These are phyloP conservation scores for Myochromella boudieri DNA, from an alignment of 768 basidiomycete species.

Conservation along the genomic window DNA sequence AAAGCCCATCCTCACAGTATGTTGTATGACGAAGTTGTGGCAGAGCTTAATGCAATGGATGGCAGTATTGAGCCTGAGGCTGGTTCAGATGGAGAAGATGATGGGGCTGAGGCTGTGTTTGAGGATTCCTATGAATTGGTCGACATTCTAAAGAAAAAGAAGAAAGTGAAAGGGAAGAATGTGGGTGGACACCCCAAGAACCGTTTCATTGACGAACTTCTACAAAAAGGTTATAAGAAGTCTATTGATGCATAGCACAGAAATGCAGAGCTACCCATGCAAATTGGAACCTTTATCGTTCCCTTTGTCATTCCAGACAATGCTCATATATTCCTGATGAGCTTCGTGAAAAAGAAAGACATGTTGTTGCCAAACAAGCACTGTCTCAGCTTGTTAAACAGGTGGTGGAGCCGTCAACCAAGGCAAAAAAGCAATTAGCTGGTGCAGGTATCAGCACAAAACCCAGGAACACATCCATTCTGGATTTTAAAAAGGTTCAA, in stretches of 20 bases:
- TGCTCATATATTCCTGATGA: background rate
- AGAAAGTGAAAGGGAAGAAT: background rate
- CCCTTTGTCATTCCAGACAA: background rate
- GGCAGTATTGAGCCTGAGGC: no score
- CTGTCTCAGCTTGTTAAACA: no score
- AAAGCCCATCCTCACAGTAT: no score
- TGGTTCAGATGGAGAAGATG: background rate
- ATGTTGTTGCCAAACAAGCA: no score
- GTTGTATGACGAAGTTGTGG: no score
- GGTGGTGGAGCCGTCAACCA: no score
- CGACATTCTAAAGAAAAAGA: background rate
- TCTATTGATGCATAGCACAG: conserved; percentile 3
- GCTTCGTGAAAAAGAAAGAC: background rate
- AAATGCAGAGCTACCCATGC: conserved; percentile 5
- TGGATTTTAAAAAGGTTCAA: no score
- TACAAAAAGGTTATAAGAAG: background rate
- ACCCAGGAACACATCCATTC: no score
- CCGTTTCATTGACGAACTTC: background rate
- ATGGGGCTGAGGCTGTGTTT: background rate
- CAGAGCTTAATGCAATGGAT: no score
- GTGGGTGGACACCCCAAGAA: background rate
- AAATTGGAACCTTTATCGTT: background rate
- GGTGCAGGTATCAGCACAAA: no score
- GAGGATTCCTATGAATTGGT: background rate
- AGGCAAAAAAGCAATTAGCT: no score